Evolutionary conservation across 176 grass and related monocot genomes (phyloP).

Genomic region (Eragrostis curvula): DNA sequence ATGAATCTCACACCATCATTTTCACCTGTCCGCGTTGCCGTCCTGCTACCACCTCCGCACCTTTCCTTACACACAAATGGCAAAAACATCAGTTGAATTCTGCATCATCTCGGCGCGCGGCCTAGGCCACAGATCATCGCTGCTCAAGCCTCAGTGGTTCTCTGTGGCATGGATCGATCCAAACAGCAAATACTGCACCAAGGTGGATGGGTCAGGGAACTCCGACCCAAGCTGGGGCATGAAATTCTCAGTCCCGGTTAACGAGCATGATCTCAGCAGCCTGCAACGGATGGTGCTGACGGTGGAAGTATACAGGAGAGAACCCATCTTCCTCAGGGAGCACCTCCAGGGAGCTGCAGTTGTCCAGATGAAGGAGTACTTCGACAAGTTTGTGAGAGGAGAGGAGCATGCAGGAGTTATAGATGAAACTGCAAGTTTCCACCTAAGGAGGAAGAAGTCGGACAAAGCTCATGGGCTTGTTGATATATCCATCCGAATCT

Average conservation of each 20-base stretch:
- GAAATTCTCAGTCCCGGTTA: constrained; percentile 60
- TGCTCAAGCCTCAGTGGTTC: constrained; percentile 75
- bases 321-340: constrained; percentile 83
- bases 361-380: constrained; percentile 71
- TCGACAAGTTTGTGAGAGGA: constrained; percentile 44
- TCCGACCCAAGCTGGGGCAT: constrained; percentile 77
- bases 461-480: constrained; percentile 75
- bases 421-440: constrained; percentile 78
- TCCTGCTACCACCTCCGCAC: not conserved
- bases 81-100: constrained; percentile 58
- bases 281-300: constrained; percentile 50
- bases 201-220: constrained; percentile 68
- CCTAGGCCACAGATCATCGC: constrained; percentile 44
- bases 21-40: not conserved
- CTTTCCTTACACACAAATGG: constrained; percentile 39
- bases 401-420: constrained; percentile 34
- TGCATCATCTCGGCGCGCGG: constrained; percentile 78
- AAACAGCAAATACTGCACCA: constrained; percentile 87
- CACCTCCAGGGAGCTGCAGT: constrained; percentile 70
- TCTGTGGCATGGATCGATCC: constrained; percentile 67
- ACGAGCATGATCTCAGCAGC: constrained; percentile 31
- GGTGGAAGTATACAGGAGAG: constrained; percentile 86
- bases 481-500: constrained; percentile 74
- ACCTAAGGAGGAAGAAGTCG: constrained; percentile 74
- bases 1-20: constrained; percentile 1